A percentile compares a stretch with the other conserved stretches of the same genome.
Evolutionary conservation across 2,329 filamentous ascomycete species (phyloP).

Genomic region (Penicillium sp.): DNA sequence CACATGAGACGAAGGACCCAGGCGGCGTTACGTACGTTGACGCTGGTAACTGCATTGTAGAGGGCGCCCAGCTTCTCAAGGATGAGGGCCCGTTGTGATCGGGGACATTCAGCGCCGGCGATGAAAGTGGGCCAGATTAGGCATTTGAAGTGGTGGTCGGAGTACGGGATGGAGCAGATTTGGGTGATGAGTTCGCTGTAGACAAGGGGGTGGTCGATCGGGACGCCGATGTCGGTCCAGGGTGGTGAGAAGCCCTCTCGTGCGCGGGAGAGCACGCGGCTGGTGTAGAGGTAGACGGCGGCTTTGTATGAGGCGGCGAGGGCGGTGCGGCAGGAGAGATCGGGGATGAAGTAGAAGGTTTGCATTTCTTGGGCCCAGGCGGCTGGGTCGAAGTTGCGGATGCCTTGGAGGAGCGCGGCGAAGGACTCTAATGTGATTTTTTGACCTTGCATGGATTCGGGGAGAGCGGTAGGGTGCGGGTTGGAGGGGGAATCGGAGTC

Average conservation of each 20-base stretch:
- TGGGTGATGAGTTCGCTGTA: slow-evolving; percentile 33
- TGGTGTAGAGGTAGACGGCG: slow-evolving; percentile 40
- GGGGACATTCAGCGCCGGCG: slow-evolving; percentile 38
- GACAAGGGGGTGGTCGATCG: slow-evolving; percentile 27
- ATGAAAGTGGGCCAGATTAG: slow-evolving; percentile 44
- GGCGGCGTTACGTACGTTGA: slow-evolving; percentile 39
- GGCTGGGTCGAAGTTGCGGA: slow-evolving; percentile 36
- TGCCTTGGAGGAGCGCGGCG: slow-evolving; percentile 33
- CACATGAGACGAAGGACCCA: slow-evolving; percentile 41
- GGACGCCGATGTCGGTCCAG: slow-evolving; percentile 25
- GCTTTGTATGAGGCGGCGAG: slow-evolving; percentile 42
- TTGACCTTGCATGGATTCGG: slow-evolving; percentile 23
- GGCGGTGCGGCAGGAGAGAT: slow-evolving; percentile 46
- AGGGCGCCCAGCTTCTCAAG: slow-evolving; percentile 32
- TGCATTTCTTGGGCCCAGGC: slow-evolving; percentile 39
- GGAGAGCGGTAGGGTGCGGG: slow-evolving; percentile 26
- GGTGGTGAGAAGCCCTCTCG: slow-evolving; percentile 23
- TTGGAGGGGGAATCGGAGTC: slow-evolving; percentile 23
- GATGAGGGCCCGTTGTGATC: slow-evolving; percentile 31
- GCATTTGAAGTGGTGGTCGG: slow-evolving; percentile 41
- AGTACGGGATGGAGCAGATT: slow-evolving; percentile 32
- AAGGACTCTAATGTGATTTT: slow-evolving; percentile 30
- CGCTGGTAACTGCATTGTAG: slow-evolving; percentile 35
- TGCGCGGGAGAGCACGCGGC: slow-evolving; percentile 34
- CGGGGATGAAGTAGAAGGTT: slow-evolving; percentile 42